phyloP scores from a whole-genome alignment of 129 eudicot species.

The Chrysanthemum lavandulifolium region DNA sequence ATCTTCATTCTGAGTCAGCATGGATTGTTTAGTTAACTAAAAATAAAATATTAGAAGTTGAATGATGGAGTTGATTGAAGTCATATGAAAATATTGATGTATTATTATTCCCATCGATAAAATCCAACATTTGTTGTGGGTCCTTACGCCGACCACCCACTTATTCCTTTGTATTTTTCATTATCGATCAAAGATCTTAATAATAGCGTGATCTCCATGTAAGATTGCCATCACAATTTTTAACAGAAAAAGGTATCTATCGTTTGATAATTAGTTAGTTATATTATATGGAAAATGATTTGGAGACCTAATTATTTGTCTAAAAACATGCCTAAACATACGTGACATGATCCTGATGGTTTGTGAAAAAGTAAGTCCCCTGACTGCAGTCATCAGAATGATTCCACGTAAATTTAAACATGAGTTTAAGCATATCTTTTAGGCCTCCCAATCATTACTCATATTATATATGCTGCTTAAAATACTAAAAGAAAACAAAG shows the following conservation, averaged over 20 bases:
- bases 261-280: background rate
- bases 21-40: background rate
- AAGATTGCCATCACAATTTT: conserved; percentile 17
- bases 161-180: conserved; percentile 31
- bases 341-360: too few species aligned
- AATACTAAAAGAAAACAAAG: too few species aligned
- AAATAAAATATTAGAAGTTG: background rate
- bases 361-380: too few species aligned
- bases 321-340: too few species aligned
- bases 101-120: conserved; percentile 24
- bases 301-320: background rate
- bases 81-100: conserved; percentile 22
- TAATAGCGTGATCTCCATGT: conserved; percentile 26
- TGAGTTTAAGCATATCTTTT: too few species aligned
- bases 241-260: background rate
- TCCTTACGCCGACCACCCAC: conserved; percentile 40
- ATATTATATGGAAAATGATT: too few species aligned
- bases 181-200: conserved; percentile 28
- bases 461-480: too few species aligned
- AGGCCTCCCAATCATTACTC: too few species aligned
- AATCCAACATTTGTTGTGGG: conserved; percentile 32
- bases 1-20: background rate
- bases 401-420: too few species aligned
- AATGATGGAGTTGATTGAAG: conserved; percentile 21
- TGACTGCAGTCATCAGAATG: too few species aligned